phyloP scores from a whole-genome alignment of 2,329 filamentous ascomycete genomes.

The Lachnellula arida region DNA sequence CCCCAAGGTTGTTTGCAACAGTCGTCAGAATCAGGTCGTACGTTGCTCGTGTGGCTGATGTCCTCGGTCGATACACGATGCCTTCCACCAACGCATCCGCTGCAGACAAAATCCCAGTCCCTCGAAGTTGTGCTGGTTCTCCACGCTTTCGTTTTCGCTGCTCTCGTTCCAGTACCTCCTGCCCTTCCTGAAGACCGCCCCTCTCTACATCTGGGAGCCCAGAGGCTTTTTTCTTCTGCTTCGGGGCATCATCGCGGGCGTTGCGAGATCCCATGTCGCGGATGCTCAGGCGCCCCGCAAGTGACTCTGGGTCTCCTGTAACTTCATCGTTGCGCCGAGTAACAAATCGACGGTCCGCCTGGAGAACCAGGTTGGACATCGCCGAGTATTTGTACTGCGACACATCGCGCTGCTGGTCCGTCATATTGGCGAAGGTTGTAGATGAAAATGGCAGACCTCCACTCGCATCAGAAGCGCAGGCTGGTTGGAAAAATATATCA shows the following conservation, averaged over 20 bases:
- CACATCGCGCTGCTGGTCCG: constrained; percentile 73
- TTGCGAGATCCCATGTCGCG: constrained; percentile 89
- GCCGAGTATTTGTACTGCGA: constrained; percentile 99
- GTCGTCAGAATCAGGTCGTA: constrained; percentile 93
- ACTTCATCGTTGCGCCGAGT: constrained; percentile 89
- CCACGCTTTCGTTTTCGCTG: constrained; percentile 80
- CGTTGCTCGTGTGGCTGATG: constrained; percentile 82
- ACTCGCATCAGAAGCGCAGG: constrained; percentile 1
- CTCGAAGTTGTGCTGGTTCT: constrained; percentile 65
- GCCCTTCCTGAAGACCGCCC: constrained; percentile 71
- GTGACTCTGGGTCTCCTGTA: constrained; percentile 94
- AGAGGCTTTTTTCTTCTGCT: constrained; percentile 67
- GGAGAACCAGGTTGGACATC: constrained; percentile 99
- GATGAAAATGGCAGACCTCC: constrained; percentile 2
- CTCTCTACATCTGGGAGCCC: constrained; percentile 68
- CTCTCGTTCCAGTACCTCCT: constrained; percentile 77
- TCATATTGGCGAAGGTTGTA: constrained; percentile 49
- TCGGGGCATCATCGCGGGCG: constrained; percentile 72
- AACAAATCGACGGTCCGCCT: constrained; percentile 96
- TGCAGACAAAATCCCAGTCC: constrained; percentile 74
- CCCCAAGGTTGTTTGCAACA: constrained; percentile 81
- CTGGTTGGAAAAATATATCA: constrained; percentile 1
- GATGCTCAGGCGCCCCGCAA: constrained; percentile 90
- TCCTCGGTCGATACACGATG: constrained; percentile 85
- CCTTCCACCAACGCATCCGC: constrained; percentile 86